These are phyloP conservation scores for Exophiala alcalophila DNA, from an alignment of 2,329 filamentous ascomycete genomes.

Conservation along the genomic window DNA sequence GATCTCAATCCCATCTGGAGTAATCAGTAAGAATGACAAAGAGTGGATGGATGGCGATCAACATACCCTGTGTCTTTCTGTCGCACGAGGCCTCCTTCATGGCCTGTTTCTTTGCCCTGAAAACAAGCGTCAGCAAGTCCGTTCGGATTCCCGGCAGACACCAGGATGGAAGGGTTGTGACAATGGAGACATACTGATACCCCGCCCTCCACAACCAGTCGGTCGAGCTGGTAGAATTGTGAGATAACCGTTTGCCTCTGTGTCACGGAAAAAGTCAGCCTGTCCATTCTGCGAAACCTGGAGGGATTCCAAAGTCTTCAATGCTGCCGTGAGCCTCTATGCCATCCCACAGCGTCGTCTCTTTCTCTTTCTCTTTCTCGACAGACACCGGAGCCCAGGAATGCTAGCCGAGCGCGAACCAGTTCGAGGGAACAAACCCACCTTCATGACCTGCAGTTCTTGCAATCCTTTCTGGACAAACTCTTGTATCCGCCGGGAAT, in stretches of 20 bases:
- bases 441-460: conserved; percentile 88
- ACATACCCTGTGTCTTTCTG: conserved; percentile 77
- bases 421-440: conserved; percentile 43
- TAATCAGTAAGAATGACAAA: conserved; percentile 6
- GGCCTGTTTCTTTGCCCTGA: conserved; percentile 67
- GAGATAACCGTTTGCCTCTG: conserved; percentile 94
- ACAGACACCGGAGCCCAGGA: neutral
- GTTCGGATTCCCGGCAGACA: neutral
- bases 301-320: too few species aligned
- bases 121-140: conserved; percentile 20
- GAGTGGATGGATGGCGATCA: neutral
- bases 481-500: conserved; percentile 77
- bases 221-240: conserved; percentile 89
- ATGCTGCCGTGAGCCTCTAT: too few species aligned
- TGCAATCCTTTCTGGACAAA: conserved; percentile 83
- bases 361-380: too few species aligned
- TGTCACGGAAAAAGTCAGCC: conserved; percentile 37
- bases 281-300: too few species aligned
- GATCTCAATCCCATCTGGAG: conserved; percentile 24
- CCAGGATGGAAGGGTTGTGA: conserved; percentile 5
- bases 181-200: conserved; percentile 59
- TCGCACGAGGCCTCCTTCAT: conserved; percentile 65
- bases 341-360: too few species aligned
- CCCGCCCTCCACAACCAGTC: conserved; percentile 86
- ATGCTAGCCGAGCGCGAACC: neutral